Evolutionary conservation across 805 yeast genomes (phyloP).

Genomic region (Monosporozyma aerobia): DNA sequence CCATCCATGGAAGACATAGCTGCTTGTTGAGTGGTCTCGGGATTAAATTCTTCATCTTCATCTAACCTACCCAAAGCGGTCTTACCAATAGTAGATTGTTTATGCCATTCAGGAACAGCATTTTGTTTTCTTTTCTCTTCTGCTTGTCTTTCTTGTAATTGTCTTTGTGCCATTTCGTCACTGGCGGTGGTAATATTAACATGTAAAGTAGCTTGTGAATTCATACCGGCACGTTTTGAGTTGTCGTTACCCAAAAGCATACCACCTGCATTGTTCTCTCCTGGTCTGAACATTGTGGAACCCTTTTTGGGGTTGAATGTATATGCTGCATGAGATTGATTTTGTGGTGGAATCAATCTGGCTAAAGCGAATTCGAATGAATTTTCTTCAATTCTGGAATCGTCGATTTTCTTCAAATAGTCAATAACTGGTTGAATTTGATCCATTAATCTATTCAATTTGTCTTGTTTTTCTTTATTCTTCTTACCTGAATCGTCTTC

Average conservation of each 20-base stretch:
- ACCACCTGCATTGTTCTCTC: conserved; percentile 22
- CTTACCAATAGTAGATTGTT: conserved; percentile 79
- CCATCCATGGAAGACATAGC: conserved; percentile 13
- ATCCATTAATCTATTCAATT: conserved; percentile 73
- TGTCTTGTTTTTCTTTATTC: conserved; percentile 71
- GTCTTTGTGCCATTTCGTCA: conserved; percentile 66
- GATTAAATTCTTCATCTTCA: conserved; percentile 37
- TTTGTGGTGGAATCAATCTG: conserved; percentile 76
- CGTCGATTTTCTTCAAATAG: conserved; percentile 74
- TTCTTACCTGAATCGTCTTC: conserved; percentile 87
- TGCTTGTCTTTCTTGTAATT: conserved; percentile 54
- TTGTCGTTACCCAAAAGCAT: conserved; percentile 31
- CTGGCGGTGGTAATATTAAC: conserved; percentile 81
- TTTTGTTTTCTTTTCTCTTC: conserved; percentile 76
- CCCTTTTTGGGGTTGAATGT: conserved; percentile 44
- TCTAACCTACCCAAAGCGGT: conserved; percentile 47
- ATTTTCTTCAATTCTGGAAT: conserved; percentile 72
- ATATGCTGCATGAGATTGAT: conserved; percentile 60
- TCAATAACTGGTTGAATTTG: conserved; percentile 84
- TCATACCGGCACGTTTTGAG: conserved; percentile 45
- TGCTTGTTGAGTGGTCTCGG: conserved; percentile 19
- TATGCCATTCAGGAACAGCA: conserved; percentile 96
- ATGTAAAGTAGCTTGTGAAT: conserved; percentile 77
- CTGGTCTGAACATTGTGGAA: conserved; percentile 36
- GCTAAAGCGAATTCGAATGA: conserved; percentile 80